Percentiles rank a stretch among this genome's conserved stretches.
These are phyloP conservation scores for Nothophytophthora sp. DNA, from an alignment of 352 stramenopile genomes.

Conservation along the genomic window DNA sequence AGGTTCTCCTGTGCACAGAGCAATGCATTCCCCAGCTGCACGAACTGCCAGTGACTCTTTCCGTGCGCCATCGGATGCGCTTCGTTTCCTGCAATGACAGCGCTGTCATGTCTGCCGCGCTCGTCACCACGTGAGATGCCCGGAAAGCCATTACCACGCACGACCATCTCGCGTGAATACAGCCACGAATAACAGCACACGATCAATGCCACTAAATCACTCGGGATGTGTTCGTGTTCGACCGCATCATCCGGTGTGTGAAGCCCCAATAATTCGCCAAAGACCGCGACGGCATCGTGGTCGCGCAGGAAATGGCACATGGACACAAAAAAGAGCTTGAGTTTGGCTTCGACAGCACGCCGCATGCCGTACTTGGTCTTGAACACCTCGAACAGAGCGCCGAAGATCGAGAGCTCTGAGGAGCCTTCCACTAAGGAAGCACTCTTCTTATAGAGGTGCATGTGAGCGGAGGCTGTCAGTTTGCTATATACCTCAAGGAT, in stretches of 20 bases:
- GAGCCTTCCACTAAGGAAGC: conserved; percentile 1
- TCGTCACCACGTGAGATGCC: conserved; percentile 5
- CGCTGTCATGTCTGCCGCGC: background rate
- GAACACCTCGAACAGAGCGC: conserved; percentile 46
- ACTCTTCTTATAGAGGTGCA: conserved; percentile 46
- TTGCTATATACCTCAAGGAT: conserved; percentile 58
- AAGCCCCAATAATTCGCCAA: conserved; percentile 62
- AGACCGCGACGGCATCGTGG: conserved; percentile 63
- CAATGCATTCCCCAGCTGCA: conserved; percentile 46
- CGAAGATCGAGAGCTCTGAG: conserved; percentile 40
- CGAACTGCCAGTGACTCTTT: conserved; percentile 64
- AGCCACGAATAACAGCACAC: conserved; percentile 61
- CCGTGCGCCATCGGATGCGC: conserved; percentile 11
- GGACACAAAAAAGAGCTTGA: conserved; percentile 67
- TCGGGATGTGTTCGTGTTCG: conserved; percentile 33
- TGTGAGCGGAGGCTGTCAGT: conserved; percentile 37
- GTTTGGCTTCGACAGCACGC: conserved; percentile 50
- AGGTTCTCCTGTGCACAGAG: conserved; percentile 73
- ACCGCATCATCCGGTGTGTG: conserved; percentile 31
- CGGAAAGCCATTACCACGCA: conserved; percentile 35
- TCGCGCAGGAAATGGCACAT: conserved; percentile 53
- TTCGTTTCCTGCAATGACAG: conserved; percentile 3
- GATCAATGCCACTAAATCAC: conserved; percentile 56
- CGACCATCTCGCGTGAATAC: conserved; percentile 63
- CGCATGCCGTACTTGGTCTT: conserved; percentile 51